Evolutionary conservation across 768 basidiomycete genomes (phyloP).

Genomic region (Podaxis sp.): DNA sequence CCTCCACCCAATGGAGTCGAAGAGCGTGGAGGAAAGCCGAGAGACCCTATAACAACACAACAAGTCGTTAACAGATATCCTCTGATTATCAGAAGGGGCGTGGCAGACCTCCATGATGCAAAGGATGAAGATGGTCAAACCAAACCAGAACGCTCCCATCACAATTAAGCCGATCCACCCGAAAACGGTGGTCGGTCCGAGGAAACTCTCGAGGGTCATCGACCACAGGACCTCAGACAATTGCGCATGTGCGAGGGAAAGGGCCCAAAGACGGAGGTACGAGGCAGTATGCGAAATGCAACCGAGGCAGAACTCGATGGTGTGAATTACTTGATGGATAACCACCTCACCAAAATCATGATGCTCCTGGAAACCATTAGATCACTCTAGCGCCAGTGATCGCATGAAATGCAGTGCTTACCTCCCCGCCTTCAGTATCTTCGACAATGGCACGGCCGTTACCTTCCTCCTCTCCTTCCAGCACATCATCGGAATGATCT

Average conservation of each 20-base stretch:
- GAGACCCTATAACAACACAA: conserved; percentile 56
- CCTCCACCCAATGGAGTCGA: conserved; percentile 97
- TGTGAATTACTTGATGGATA: conserved; percentile 97
- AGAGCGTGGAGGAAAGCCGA: conserved; percentile 96
- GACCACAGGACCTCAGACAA: conserved; percentile 90
- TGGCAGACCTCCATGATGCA: conserved; percentile 91
- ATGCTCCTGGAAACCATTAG: conserved; percentile 46
- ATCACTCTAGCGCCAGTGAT: neutral
- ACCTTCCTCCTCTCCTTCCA: conserved; percentile 81
- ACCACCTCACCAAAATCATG: conserved; percentile 94
- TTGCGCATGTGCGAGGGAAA: conserved; percentile 97
- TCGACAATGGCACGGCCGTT: conserved; percentile 72
- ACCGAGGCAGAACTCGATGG: conserved; percentile 98
- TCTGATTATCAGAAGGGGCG: neutral
- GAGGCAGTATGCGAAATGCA: conserved; percentile 98
- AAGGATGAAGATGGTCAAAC: conserved; percentile 68
- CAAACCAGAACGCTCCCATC: conserved; percentile 72
- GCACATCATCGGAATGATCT: conserved; percentile 52
- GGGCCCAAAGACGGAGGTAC: conserved; percentile 92
- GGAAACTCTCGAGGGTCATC: conserved; percentile 71
- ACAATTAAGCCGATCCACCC: conserved; percentile 52
- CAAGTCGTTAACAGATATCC: conserved; percentile 2
- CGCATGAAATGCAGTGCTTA: conserved; percentile 34
- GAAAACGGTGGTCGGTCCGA: conserved; percentile 61
- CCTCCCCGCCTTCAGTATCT: conserved; percentile 74